Conservation (phyloP, 2,329 filamentous ascomycete genomes). For the Shiraia sp. region DNA sequence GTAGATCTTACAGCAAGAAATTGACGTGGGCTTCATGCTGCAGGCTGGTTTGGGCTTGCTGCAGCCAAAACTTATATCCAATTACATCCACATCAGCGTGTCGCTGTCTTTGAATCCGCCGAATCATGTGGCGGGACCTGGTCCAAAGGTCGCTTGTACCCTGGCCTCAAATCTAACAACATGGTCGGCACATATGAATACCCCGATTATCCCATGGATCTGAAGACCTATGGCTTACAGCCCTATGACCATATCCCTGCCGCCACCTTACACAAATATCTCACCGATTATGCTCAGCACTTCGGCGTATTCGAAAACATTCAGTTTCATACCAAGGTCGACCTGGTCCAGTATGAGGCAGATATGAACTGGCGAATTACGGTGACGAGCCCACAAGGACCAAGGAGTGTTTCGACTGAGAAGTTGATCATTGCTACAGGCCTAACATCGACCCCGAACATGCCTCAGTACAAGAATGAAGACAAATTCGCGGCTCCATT, state of each 20-base stretch:
- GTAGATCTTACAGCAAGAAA: not conserved
- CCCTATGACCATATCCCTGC: constrained; percentile 62
- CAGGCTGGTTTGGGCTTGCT: constrained; percentile 23
- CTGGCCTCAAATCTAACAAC: constrained; percentile 48
- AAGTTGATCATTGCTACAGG: constrained; percentile 66
- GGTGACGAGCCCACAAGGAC: not conserved
- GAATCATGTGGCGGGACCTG: constrained; percentile 46
- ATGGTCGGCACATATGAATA: constrained; percentile 44
- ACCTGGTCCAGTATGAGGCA: constrained; percentile 47
- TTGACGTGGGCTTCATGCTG: too few species aligned
- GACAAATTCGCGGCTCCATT: constrained; percentile 57
- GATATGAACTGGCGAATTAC: constrained; percentile 18
- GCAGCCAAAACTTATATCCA: constrained; percentile 53
- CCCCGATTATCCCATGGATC: constrained; percentile 33
- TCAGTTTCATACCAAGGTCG: constrained; percentile 55
- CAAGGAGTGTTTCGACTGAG: constrained; percentile 20
- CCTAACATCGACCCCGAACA: constrained; percentile 60
- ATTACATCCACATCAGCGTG: constrained; percentile 40
- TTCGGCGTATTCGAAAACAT: constrained; percentile 53
- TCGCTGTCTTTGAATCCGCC: constrained; percentile 48
- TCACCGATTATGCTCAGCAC: constrained; percentile 49
- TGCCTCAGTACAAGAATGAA: constrained; percentile 56
- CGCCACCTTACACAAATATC: constrained; percentile 57
- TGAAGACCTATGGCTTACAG: constrained; percentile 37
- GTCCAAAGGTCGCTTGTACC: constrained; percentile 44